Percentiles rank a stretch among this genome's conserved stretches.
Evolutionary conservation across 2,329 filamentous ascomycete species (phyloP).

Genomic region (Ascomycota sp.): DNA sequence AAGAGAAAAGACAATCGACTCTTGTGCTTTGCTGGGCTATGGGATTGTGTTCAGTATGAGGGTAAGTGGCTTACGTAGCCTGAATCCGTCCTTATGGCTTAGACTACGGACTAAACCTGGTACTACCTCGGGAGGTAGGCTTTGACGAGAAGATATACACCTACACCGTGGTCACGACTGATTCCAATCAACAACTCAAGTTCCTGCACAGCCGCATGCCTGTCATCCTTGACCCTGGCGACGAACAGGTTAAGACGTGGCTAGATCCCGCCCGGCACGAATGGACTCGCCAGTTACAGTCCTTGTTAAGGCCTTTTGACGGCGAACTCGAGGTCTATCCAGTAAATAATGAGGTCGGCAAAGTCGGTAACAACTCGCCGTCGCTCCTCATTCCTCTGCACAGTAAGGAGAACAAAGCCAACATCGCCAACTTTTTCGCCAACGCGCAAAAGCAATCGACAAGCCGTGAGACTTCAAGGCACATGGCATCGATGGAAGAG

Average conservation of each 20-base stretch:
- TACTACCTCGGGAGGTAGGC: constrained; percentile 1
- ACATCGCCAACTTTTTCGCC: constrained; percentile 83
- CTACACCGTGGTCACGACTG: constrained; percentile 84
- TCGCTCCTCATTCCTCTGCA: constrained; percentile 63
- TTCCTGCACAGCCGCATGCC: constrained; percentile 95
- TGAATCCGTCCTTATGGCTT: neutral
- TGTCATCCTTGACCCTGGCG: constrained; percentile 62
- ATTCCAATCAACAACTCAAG: constrained; percentile 56
- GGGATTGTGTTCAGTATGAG: constrained; percentile 71
- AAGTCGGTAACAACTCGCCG: constrained; percentile 77
- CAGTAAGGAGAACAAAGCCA: constrained; percentile 72
- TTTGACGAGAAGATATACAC: constrained; percentile 51
- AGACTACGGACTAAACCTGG: neutral
- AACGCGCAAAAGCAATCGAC: constrained; percentile 15
- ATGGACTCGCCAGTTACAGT: constrained; percentile 63
- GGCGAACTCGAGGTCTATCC: constrained; percentile 68
- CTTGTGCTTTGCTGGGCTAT: constrained; percentile 78
- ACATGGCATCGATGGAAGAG: neutral
- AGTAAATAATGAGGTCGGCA: constrained; percentile 74
- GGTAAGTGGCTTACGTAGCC: constrained; percentile 18
- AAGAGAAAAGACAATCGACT: constrained; percentile 61
- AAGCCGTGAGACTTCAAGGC: too few relatives aligned
- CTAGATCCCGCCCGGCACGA: constrained; percentile 47
- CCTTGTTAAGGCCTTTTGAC: constrained; percentile 53
- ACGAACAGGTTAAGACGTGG: constrained; percentile 48